These are phyloP conservation scores for Setomelanomma holmii DNA, from an alignment of 2,329 filamentous ascomycete species.

Conservation along the genomic window DNA sequence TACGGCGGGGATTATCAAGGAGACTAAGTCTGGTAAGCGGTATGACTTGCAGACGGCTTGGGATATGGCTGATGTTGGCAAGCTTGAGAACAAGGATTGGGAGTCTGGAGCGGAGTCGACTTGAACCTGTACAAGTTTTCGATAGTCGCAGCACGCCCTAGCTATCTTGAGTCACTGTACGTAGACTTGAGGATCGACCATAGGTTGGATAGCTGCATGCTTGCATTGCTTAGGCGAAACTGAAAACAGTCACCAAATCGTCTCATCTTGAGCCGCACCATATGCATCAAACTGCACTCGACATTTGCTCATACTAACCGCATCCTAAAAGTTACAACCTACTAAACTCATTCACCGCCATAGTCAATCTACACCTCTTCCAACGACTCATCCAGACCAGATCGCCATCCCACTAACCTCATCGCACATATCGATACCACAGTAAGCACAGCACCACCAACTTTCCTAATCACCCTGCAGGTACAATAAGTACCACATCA, in stretches of 20 bases:
- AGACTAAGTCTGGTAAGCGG: not conserved
- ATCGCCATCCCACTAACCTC: not conserved
- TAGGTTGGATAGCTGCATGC: no score
- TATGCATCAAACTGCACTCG: no score
- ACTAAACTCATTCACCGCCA: not conserved
- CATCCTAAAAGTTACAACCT: no score
- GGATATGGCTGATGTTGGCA: not conserved
- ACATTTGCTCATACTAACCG: no score
- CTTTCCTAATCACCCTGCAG: not conserved
- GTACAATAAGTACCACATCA: no score
- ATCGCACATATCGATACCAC: not conserved
- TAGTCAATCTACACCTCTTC: not conserved
- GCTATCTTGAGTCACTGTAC: no score
- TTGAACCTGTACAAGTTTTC: no score
- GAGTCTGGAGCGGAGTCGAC: not conserved
- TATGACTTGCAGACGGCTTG: not conserved
- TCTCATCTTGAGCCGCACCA: no score
- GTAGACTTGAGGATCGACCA: no score
- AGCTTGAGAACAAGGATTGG: not conserved
- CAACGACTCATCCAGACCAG: slow-evolving; percentile 1
- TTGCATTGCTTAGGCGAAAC: no score
- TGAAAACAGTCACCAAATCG: no score
- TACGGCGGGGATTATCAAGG: not conserved
- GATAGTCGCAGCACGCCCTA: no score
- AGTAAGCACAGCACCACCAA: not conserved